Evolutionary conservation across 2,329 filamentous ascomycete species (phyloP).

Genomic region (Aspergillus terreus): DNA sequence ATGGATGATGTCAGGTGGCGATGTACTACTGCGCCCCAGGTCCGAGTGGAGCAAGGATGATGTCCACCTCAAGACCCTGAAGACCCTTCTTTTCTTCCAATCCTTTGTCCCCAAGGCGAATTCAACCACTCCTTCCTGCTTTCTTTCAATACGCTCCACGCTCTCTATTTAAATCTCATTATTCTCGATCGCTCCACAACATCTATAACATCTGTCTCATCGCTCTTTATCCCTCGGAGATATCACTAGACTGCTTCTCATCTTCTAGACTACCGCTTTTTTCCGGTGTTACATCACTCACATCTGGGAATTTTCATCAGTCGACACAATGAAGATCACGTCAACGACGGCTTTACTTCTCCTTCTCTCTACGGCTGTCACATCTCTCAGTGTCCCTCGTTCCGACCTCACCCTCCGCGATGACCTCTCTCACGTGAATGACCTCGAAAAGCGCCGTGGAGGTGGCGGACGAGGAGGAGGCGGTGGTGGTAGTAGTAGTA

Average conservation of each 20-base stretch:
- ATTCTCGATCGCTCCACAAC: no score
- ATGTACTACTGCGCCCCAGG: no score
- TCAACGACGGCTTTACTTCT: constrained; percentile 25
- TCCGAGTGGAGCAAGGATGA: no score
- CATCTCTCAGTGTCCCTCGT: constrained; percentile 25
- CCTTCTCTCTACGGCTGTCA: constrained; percentile 25
- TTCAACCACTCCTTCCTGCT: background rate
- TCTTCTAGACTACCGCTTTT: no score
- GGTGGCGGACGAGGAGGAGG: constrained; percentile 42
- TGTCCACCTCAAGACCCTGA: no score
- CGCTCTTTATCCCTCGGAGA: no score
- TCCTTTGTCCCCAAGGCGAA: background rate
- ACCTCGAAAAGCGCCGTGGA: constrained; percentile 49
- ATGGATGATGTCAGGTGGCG: no score
- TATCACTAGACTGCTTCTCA: no score
- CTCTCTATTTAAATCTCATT: background rate
- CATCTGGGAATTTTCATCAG: no score
- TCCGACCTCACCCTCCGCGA: constrained; percentile 21
- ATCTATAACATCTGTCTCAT: no score
- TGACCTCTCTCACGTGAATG: constrained; percentile 14
- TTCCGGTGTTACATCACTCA: no score
- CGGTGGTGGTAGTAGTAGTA: constrained; percentile 20
- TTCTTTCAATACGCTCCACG: background rate
- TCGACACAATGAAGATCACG: constrained; percentile 27
- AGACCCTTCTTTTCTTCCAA: background rate